A percentile compares a stretch with the other conserved stretches of the same genome.
phyloP scores from a whole-genome alignment of 2,329 filamentous ascomycete species.

The Trichothecium sympodiale region DNA sequence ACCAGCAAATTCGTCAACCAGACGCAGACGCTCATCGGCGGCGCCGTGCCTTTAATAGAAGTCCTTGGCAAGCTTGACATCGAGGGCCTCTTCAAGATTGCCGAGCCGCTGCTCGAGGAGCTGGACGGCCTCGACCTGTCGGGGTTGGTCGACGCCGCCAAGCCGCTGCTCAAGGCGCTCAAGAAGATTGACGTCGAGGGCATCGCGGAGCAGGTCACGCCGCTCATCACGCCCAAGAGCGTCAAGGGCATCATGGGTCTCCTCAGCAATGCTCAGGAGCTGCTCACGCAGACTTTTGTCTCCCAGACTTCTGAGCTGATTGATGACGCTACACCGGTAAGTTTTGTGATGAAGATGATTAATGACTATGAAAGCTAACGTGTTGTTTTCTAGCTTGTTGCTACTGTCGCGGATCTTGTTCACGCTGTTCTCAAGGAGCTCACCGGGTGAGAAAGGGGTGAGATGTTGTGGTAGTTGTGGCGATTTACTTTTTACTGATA shows the following conservation, averaged over 20 bases:
- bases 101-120: constrained; percentile 23
- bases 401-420: constrained; percentile 19
- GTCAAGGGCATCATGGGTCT: constrained; percentile 24
- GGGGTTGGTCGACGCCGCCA: constrained; percentile 20
- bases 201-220: constrained; percentile 22
- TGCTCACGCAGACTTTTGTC: constrained; percentile 27
- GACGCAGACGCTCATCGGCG: constrained; percentile 25
- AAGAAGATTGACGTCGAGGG: constrained; percentile 25
- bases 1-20: constrained; percentile 27
- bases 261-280: constrained; percentile 24
- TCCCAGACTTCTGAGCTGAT: constrained; percentile 30
- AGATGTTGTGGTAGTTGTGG: neutral
- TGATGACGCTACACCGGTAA: constrained; percentile 29
- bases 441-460: constrained; percentile 8
- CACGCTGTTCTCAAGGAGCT: constrained; percentile 19
- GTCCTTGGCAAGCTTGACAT: constrained; percentile 25
- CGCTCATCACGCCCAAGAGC: constrained; percentile 26
- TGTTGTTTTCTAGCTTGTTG: constrained; percentile 16
- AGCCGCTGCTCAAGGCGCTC: constrained; percentile 24
- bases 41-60: constrained; percentile 23
- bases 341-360: constrained; percentile 4
- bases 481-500: too few relatives aligned
- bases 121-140: constrained; percentile 21
- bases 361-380: neutral
- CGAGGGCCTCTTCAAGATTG: constrained; percentile 20